Evolutionary conservation across 2,329 filamentous ascomycete species (phyloP), one percentile per base, ranked within the genome.

Genomic region (Epichloe coenophiala): DNA sequence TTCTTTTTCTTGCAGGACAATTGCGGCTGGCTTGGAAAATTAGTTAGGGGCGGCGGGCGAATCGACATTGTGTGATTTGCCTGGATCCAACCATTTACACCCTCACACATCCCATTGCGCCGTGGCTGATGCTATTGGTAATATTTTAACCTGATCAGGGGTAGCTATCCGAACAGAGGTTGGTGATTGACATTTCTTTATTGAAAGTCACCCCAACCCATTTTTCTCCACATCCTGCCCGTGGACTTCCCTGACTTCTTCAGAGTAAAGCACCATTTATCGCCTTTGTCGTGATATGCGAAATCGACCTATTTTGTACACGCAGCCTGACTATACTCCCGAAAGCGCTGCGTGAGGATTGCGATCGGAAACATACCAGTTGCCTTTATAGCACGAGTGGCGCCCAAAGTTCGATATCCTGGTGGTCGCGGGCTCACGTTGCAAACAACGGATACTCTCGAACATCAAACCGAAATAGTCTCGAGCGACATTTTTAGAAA

Each of bases 81-180:
- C 42, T 41, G 47, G 45, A 27, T 48, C 48, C 48, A 45, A 48
- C 50, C 50, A 49, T 52, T 52, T 39, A 48, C 47, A 46, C n/a
- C 42, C 39, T 38, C 47, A 48, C 41, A 45, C 47, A 52, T 52
- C 27, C 21, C 23, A 35, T 45, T 50, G 11, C 47, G 44, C 37
- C 39, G 45, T 53, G 51, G 41, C 45, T 48, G 45, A 47, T 44
- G 23, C 45, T 42, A 31, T 48, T 42, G 37, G 31, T 37, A 21
- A 37, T 49, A 46, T 45, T 13, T 50, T 31, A 19, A 39, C 33
- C 38, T 46, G 46, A 12, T 39, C 45, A 38, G 47, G 47, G 44
- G 36, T 8, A 46, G 35, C 45, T 49, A 33, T 39, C 45, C n/a
- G 44, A 19, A 42, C 31, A 51, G 45, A 51, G 49, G 51, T 49